Conservation (phyloP, 305 asterid species). For the Vinca major region DNA sequence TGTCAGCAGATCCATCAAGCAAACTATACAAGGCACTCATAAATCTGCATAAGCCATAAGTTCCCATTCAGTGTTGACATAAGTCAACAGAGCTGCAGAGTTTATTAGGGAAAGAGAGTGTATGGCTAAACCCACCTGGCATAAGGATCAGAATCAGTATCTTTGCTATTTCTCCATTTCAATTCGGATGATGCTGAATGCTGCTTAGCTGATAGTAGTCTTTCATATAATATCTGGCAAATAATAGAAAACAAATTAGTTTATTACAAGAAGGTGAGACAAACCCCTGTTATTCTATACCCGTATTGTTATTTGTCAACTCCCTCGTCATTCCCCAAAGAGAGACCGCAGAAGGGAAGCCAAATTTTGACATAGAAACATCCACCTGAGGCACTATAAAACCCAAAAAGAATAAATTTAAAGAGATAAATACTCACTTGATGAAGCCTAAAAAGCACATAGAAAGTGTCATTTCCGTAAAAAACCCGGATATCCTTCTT, state of each 20-base stretch:
- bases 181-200: constrained; percentile 43
- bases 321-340: too few species aligned
- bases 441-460: constrained; percentile 87
- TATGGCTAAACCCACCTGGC: constrained; percentile 32
- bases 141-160: constrained; percentile 45
- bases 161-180: constrained; percentile 55
- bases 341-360: too few species aligned
- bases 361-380: too few species aligned
- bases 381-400: too few species aligned
- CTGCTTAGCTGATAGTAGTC: constrained; percentile 62
- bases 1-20: constrained; percentile 93
- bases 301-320: too few species aligned
- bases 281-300: background rate
- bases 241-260: background rate
- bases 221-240: constrained; percentile 53
- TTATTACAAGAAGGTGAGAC: background rate
- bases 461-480: constrained; percentile 82
- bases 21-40: constrained; percentile 76
- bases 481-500: constrained; percentile 41
- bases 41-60: constrained; percentile 43
- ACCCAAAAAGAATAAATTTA: background rate
- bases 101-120: background rate
- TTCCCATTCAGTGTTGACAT: background rate
- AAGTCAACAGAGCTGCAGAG: constrained; percentile 6
- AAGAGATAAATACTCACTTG: constrained; percentile 45